Evolutionary conservation across 768 basidiomycete species (phyloP), one percentile per base, ranked within the genome.

Genomic region (Lactifluus pinguis): DNA sequence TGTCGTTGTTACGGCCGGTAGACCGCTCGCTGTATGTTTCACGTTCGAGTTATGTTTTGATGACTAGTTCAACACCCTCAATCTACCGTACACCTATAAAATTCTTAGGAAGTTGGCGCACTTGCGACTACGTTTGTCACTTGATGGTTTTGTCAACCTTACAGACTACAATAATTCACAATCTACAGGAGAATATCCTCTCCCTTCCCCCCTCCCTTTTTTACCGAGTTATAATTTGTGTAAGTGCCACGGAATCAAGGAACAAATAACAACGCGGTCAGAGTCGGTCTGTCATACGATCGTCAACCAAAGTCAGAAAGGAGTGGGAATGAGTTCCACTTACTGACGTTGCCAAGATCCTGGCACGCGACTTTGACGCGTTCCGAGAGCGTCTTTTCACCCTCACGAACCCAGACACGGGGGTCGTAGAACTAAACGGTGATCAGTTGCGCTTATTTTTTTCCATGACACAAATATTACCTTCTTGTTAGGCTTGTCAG

Each of bases 401-500:
- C 95, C 76, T 97, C 93, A 69, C 95, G 90, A 53, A 99, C 93
- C 95, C 95, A 99, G 61, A 95, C 87, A 79, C 95, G 91, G 53
- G 94, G 95, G 74, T 95, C 93, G 76, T 95, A 95, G 79, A 74
- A 87, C 88, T 89, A 64, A 25, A 45, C 55, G 42, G 14, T 19
- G 49, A n/a, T 32, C 39, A 62, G 42, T 50, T 5, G 21, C 10
- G 25, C 6, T 44, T 41, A n/a, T 6, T n/a, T 44, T 19, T 7
- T 13, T 34, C 7, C 8, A 15, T 44, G 25, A 9, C 15, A 10
- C 5, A 42, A 13, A 2, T 55, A 52, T 21, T 57, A 85, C 87
- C 85, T 98, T 99, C 89, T 99, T 99, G 86, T 99, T 98, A 59
- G 95, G 95, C 80, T 95, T 95, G 77, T 98, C 95, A 21, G 84